Percentiles rank a stretch among this genome's conserved stretches.
Conservation (phyloP, 2,329 filamentous ascomycete species). For the Fusarium subglutinans region DNA sequence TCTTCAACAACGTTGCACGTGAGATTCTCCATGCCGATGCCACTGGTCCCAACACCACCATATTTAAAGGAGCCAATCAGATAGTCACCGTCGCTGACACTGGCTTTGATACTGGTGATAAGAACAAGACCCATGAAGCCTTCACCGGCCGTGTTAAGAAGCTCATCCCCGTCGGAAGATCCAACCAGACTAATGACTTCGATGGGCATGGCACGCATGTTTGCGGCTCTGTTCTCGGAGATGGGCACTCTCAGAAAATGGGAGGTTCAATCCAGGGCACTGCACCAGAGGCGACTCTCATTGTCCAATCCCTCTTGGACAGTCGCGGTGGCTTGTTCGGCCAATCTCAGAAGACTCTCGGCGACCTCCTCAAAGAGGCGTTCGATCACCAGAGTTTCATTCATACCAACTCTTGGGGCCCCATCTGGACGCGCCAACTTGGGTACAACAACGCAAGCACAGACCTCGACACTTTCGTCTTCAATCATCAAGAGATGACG, state of each 20-base stretch:
- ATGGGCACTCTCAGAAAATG: neutral
- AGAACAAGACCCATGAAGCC: neutral
- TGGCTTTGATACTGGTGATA: neutral
- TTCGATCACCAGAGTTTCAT: neutral
- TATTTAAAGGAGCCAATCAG: neutral
- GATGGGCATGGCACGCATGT: neutral
- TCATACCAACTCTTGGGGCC: neutral
- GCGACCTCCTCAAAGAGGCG: neutral
- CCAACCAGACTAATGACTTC: neutral
- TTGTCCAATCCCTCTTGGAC: neutral
- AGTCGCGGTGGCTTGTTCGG: neutral
- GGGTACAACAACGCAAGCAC: rapidly evolving
- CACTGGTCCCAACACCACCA: neutral
- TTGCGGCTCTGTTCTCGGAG: neutral
- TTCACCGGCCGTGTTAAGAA: neutral
- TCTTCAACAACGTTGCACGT: neutral
- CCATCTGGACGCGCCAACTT: neutral
- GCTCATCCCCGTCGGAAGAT: neutral
- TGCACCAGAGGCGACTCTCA: neutral
- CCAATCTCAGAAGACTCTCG: neutral
- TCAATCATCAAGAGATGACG: neutral
- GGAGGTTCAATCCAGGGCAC: neutral
- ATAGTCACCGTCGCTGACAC: neutral
- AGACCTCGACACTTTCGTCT: neutral
- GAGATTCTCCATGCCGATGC: neutral